A percentile compares a stretch with the other conserved stretches of the same genome.
phyloP scores from a whole-genome alignment of 345 rosid genomes.

The Pugionium cornutum region DNA sequence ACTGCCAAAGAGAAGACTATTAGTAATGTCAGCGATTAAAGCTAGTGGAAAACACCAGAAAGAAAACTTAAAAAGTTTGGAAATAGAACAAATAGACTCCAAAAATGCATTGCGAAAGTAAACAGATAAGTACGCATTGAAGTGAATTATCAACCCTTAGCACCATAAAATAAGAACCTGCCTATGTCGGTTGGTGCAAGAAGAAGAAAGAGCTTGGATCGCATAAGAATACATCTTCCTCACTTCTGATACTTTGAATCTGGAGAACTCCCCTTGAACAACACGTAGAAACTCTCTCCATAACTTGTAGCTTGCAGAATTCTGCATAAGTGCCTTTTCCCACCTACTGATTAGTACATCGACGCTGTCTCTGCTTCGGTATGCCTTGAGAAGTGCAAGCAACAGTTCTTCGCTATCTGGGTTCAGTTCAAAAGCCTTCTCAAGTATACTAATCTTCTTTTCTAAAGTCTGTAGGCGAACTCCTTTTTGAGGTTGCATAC shows the following conservation, averaged over 20 bases:
- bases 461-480: slow-evolving; percentile 84
- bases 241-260: slow-evolving; percentile 87
- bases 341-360: slow-evolving; percentile 80
- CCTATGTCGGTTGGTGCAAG: slow-evolving; percentile 87
- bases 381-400: slow-evolving; percentile 79
- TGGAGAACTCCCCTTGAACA: slow-evolving; percentile 85
- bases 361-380: slow-evolving; percentile 70
- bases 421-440: slow-evolving; percentile 87
- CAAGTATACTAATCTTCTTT: slow-evolving; percentile 91
- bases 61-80: background rate
- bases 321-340: slow-evolving; percentile 75
- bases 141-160: slow-evolving; percentile 28
- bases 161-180: slow-evolving; percentile 72
- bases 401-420: slow-evolving; percentile 81
- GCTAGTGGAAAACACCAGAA: slow-evolving; percentile 1
- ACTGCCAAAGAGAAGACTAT: slow-evolving; percentile 11
- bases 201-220: slow-evolving; percentile 76
- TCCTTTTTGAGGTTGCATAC: slow-evolving; percentile 75
- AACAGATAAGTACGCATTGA: slow-evolving; percentile 9
- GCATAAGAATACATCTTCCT: slow-evolving; percentile 91
- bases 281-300: slow-evolving; percentile 86
- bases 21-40: slow-evolving; percentile 10
- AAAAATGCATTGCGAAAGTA: slow-evolving; percentile 25
- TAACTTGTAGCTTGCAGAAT: slow-evolving; percentile 67
- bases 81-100: slow-evolving; percentile 24